Base-by-base conservation (phyloP, 805 yeast species). In the Saccharomycopsis selenospora region DNA sequence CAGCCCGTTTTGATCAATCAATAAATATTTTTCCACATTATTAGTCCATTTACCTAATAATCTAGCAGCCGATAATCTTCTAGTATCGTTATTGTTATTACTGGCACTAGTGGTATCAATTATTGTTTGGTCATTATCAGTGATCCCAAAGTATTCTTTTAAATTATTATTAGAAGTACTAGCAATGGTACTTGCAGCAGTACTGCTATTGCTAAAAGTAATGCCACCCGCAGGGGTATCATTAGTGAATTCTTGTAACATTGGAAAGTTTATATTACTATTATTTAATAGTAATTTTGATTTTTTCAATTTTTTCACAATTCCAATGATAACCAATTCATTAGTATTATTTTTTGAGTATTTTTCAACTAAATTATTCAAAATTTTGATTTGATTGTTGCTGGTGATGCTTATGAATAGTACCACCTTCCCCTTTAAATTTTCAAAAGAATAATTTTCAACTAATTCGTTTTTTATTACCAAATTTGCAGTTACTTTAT, bases 1-100 rank as follows among this genome's bases (percentile, higher is more conserved):
- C 4, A 20, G 17, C 4, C 38, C 38, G 18, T 33, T 4, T 33
- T 33, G 38, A 20, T 33, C 38, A 7, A 33, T 20, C 7, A 33
- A 14, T 20, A 33, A 33, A 10, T 33, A 33, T 20, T 33, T 33
- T 10, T 33, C 38, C 20, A 33, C 10, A 14, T 33, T 33, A 20
- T 20, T 10, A 20, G 38, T 33, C 38, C 38, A 33, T 33, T 33
- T 33, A 17, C n/a, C 38, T 20, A 33, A 33, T 14, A 33, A 14
- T 10, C 38, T 17, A 6, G 38, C n/a, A 6, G 38, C n/a, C 8
- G 38, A 33, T 6, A 33, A 20, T 20, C 17, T 33, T 33, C 20
- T 30, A 1, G 96, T 86, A 17, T 96, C 96, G 59, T 82, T 80
- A 69, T 97, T 80, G n/a, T 54, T 49, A 38, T 67, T 64, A 38